phyloP scores from a whole-genome alignment of 306 rosid genomes.

The Abrus precatorius region DNA sequence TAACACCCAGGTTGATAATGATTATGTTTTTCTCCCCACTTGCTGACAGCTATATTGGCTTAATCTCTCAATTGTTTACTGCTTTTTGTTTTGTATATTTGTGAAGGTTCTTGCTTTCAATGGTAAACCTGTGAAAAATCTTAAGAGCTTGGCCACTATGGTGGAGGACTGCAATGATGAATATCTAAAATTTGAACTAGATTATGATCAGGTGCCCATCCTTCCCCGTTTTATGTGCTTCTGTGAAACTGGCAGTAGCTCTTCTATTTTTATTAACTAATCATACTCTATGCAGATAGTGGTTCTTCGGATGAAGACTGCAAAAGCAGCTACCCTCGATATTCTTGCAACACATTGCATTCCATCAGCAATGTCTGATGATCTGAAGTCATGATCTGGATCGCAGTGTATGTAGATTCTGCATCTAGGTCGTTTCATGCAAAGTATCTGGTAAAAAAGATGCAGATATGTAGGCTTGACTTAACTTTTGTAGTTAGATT shows the following conservation, averaged over 20 bases:
- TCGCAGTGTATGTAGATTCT: conserved; percentile 22
- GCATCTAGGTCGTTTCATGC: conserved; percentile 35
- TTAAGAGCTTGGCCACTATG: conserved; percentile 86
- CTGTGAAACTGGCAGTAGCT: conserved; percentile 15
- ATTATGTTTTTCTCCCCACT: conserved; percentile 3
- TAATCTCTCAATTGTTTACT: conserved; percentile 1
- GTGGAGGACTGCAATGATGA: conserved; percentile 86
- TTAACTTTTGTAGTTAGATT: conserved; percentile 46
- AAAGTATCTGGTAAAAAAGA: conserved; percentile 35
- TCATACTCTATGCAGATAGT: conserved; percentile 66
- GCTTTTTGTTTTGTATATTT: conserved; percentile 31
- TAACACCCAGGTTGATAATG: conserved; percentile 77
- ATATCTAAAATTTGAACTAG: conserved; percentile 82
- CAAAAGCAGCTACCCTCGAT: conserved; percentile 84
- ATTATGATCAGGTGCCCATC: conserved; percentile 82
- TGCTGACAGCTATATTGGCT: conserved; percentile 31
- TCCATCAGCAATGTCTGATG: conserved; percentile 90
- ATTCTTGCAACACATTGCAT: conserved; percentile 92
- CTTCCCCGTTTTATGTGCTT: conserved; percentile 33
- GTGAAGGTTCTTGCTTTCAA: conserved; percentile 84
- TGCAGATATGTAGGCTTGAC: conserved; percentile 48
- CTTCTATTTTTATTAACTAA: conserved; percentile 30
- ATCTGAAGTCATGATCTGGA: conserved; percentile 72
- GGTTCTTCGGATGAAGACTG: conserved; percentile 76
- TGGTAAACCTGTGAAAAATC: conserved; percentile 89